Evolutionary conservation across 2,329 filamentous ascomycete genomes (phyloP).

Genomic region (Colletotrichum tropicale): DNA sequence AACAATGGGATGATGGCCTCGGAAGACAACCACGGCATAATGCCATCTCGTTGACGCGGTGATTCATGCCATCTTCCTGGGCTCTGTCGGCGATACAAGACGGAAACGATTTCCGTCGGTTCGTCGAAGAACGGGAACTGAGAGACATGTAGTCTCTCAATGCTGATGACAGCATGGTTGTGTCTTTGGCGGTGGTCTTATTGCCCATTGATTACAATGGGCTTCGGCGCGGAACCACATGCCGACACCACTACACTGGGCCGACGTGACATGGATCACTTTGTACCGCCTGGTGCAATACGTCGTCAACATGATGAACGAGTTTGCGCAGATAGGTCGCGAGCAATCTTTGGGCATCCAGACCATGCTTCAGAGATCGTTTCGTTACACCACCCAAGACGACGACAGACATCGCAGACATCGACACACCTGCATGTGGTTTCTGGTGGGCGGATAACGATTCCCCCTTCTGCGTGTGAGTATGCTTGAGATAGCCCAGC

Average conservation of each 20-base stretch:
- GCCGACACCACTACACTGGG: not conserved
- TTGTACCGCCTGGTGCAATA: not conserved
- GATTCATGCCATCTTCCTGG: not conserved
- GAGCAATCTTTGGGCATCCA: not conserved
- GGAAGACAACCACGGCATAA: not conserved
- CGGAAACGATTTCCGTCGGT: not conserved
- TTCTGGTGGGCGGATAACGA: not conserved
- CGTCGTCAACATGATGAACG: not conserved
- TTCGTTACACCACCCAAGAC: not conserved
- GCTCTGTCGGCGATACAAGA: not conserved
- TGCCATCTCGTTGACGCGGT: not conserved
- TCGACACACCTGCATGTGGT: not conserved
- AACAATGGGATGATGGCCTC: not conserved
- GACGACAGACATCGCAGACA: not conserved
- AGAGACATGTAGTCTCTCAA: not conserved
- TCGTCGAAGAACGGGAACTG: not conserved
- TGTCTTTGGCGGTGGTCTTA: not conserved
- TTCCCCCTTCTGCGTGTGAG: not conserved
- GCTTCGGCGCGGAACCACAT: not conserved
- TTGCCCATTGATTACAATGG: not conserved
- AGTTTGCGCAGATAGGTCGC: not conserved
- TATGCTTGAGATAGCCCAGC: not conserved
- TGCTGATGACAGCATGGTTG: not conserved
- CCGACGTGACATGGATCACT: not conserved
- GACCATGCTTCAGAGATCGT: not conserved